phyloP scores from a whole-genome alignment of 192 early-diverging fungal genomes.

The Coemansia sp. region DNA sequence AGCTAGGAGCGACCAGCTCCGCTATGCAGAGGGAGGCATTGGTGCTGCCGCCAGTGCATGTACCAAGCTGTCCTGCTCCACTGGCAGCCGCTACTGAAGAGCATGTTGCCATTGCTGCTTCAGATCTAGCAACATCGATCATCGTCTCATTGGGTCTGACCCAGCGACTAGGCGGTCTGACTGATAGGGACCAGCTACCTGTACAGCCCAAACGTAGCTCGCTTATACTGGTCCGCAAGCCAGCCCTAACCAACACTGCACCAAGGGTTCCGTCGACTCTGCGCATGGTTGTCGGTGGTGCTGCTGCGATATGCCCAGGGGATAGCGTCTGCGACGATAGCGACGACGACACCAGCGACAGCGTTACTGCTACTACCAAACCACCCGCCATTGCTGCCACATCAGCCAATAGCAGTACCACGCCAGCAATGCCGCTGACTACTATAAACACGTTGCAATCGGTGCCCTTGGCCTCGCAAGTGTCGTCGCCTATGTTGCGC shows the following conservation, averaged over 20 bases:
- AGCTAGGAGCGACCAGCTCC: not conserved
- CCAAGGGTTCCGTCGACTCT: conserved; percentile 49
- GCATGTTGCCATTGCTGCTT: not conserved
- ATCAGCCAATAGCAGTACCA: not conserved
- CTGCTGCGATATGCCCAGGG: not conserved
- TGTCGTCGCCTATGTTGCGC: conserved; percentile 17
- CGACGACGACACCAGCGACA: not conserved
- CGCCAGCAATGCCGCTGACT: not conserved
- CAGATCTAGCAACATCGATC: not conserved
- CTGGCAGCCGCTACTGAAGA: not conserved
- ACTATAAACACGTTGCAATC: not conserved
- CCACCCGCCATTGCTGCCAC: not conserved
- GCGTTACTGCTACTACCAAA: not conserved
- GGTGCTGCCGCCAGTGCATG: not conserved
- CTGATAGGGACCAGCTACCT: not conserved
- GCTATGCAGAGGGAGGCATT: not conserved
- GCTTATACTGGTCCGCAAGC: not conserved
- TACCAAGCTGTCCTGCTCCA: not conserved
- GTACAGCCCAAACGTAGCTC: not conserved
- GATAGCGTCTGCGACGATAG: not conserved
- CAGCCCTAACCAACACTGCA: conserved; percentile 7
- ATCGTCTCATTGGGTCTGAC: not conserved
- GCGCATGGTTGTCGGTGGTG: conserved; percentile 30
- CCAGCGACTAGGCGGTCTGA: not conserved
- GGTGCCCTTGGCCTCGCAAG: not conserved